phyloP scores from a whole-genome alignment of 495 filamentous ascomycete genomes.

The Thermothielavioides terrestris region DNA sequence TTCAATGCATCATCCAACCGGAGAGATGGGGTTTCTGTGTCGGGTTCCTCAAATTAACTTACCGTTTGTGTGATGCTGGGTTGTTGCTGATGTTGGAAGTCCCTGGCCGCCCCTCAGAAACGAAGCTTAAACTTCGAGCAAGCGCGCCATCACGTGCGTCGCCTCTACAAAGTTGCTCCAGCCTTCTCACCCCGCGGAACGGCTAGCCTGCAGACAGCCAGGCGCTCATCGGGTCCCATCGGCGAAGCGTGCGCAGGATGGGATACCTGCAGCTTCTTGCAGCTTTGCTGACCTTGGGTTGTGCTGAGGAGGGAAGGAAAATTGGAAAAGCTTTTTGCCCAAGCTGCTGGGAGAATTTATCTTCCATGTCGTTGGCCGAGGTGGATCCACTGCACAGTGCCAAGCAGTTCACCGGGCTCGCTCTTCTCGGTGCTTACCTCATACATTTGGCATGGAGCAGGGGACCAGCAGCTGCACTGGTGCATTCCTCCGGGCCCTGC shows the following conservation, averaged over 20 bases:
- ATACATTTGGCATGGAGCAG: too few relatives aligned
- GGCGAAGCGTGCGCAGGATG: background rate
- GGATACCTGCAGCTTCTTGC: background rate
- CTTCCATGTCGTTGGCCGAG: too few relatives aligned
- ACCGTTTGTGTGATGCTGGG: background rate
- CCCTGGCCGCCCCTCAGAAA: slow-evolving; percentile 4
- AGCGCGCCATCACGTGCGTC: slow-evolving; percentile 7
- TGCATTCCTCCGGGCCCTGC: too few relatives aligned
- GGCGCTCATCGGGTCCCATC: background rate
- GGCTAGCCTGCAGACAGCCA: background rate
- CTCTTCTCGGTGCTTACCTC: too few relatives aligned
- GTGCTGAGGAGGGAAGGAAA: slow-evolving; percentile 8
- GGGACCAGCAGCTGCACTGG: too few relatives aligned
- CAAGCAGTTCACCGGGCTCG: too few relatives aligned
- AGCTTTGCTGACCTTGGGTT: background rate
- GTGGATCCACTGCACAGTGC: too few relatives aligned
- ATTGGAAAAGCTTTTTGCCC: background rate
- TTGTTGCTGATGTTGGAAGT: slow-evolving; percentile 2
- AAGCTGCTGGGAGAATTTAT: slow-evolving; percentile 10
- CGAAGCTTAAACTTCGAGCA: background rate
- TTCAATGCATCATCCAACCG: slow-evolving; percentile 38
- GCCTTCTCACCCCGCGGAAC: background rate
- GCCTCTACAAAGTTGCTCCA: background rate
- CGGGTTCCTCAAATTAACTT: slow-evolving; percentile 11
- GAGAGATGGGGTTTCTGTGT: slow-evolving; percentile 3